These are phyloP conservation scores for Chlorella sp. DNA, from an alignment of 139 green algal species.

Conservation along the genomic window DNA sequence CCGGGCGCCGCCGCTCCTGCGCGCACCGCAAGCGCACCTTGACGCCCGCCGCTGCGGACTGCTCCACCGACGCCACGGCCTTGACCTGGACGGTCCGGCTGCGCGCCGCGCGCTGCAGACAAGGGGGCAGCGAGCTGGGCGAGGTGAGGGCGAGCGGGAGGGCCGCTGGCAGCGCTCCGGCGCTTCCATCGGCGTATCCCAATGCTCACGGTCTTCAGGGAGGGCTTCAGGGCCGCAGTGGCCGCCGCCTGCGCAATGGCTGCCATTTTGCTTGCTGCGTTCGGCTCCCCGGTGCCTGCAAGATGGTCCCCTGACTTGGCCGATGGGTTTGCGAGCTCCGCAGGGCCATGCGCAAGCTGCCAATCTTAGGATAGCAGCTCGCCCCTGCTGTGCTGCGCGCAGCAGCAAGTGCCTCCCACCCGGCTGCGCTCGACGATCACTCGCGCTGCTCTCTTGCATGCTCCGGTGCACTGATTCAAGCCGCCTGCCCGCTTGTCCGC, in stretches of 20 bases:
- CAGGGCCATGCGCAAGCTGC: too few species aligned
- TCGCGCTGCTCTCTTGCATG: too few species aligned
- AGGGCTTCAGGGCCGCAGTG: conserved; percentile 14
- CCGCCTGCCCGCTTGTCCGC: too few species aligned
- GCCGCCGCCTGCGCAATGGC: not conserved
- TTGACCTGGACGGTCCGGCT: conserved; percentile 19
- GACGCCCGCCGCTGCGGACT: not conserved
- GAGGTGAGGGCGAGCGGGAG: not conserved
- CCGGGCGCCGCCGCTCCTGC: not conserved
- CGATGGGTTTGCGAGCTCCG: not conserved
- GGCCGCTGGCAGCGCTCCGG: not conserved
- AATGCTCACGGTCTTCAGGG: conserved; percentile 5
- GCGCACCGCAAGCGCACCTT: not conserved
- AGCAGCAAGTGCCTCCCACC: too few species aligned
- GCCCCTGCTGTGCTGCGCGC: too few species aligned
- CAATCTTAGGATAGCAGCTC: too few species aligned
- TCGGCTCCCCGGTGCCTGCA: not conserved
- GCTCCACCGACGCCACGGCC: conserved; percentile 32
- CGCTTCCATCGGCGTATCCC: too few species aligned
- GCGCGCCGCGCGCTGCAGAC: conserved; percentile 17
- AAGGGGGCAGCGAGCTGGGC: not conserved
- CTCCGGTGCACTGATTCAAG: too few species aligned
- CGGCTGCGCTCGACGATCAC: too few species aligned
- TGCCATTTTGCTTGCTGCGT: not conserved
- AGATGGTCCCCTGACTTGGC: not conserved